A percentile compares a stretch with the other conserved stretches of the same genome.
These are phyloP conservation scores for Fusarium papillatum DNA, from an alignment of 2,329 filamentous ascomycete genomes.

Conservation along the genomic window DNA sequence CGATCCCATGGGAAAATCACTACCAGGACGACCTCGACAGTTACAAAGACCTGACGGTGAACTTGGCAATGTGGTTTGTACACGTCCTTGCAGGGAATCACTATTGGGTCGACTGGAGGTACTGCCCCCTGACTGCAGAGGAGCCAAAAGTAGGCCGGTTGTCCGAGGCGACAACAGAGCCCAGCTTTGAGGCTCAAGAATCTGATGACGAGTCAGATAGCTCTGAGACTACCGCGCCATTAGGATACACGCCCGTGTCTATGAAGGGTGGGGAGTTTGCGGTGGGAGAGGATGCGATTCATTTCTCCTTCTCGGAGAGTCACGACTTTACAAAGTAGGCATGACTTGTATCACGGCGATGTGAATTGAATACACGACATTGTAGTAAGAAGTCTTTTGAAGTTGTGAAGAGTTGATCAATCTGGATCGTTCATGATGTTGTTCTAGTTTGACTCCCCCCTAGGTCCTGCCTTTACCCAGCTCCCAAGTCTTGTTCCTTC, in stretches of 20 bases:
- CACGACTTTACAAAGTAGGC: neutral
- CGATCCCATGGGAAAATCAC: constrained; percentile 29
- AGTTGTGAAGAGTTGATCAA: neutral
- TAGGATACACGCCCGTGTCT: neutral
- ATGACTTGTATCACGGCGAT: neutral
- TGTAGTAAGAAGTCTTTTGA: no score
- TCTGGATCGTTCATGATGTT: neutral
- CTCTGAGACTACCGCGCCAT: neutral
- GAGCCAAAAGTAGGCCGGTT: neutral
- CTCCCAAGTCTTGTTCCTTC: neutral
- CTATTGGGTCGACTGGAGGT: constrained; percentile 20
- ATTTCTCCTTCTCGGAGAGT: neutral
- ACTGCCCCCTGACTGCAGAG: constrained; percentile 4
- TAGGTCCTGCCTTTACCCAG: neutral
- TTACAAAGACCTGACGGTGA: constrained; percentile 15
- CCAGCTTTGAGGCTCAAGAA: neutral
- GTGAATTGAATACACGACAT: neutral
- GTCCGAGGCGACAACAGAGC: neutral
- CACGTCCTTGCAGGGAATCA: constrained; percentile 26
- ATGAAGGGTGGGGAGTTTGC: neutral
- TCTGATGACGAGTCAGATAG: neutral
- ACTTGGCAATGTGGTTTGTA: constrained; percentile 31
- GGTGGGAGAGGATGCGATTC: neutral
- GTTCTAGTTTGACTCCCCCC: neutral
- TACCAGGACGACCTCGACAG: neutral